Conservation (phyloP, 306 rosid genomes). For the Lotus japonicus region DNA sequence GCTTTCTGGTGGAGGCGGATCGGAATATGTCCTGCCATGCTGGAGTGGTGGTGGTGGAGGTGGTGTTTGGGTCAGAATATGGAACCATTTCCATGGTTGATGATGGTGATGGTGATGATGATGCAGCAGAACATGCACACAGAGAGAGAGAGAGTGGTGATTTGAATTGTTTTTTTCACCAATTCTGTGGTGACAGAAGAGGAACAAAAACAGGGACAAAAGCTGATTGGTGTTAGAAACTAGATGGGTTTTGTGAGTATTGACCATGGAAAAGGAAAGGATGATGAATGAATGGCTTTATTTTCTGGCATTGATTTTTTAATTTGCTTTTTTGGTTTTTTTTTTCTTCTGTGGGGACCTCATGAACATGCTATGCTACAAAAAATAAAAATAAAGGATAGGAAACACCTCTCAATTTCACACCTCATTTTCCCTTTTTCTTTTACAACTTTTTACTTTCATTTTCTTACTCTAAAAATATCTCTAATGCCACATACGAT, state of each 20-base stretch:
- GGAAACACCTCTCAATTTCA: too few species aligned
- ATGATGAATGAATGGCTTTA: constrained; percentile 5
- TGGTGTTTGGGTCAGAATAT: constrained; percentile 54
- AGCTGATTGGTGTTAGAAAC: background rate
- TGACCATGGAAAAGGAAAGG: background rate
- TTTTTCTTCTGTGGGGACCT: background rate
- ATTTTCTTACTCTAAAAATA: too few species aligned
- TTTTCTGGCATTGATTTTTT: background rate
- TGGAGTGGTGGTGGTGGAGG: constrained; percentile 35
- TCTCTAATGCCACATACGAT: too few species aligned
- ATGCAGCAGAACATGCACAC: constrained; percentile 10
- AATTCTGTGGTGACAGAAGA: constrained; percentile 8
- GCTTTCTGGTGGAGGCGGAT: constrained; percentile 59
- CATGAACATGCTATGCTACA: background rate
- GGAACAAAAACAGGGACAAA: too few species aligned
- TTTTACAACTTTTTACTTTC: background rate
- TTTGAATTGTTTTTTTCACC: background rate
- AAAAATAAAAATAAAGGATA: background rate
- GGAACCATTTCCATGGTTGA: constrained; percentile 67
- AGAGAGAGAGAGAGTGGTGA: background rate
- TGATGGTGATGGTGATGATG: background rate
- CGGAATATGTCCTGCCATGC: constrained; percentile 98
- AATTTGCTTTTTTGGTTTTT: background rate
- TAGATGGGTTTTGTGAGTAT: background rate
- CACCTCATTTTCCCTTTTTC: too few species aligned